These are phyloP conservation scores for Dipodascus geniculatus DNA, from an alignment of 805 yeast species.

Conservation along the genomic window DNA sequence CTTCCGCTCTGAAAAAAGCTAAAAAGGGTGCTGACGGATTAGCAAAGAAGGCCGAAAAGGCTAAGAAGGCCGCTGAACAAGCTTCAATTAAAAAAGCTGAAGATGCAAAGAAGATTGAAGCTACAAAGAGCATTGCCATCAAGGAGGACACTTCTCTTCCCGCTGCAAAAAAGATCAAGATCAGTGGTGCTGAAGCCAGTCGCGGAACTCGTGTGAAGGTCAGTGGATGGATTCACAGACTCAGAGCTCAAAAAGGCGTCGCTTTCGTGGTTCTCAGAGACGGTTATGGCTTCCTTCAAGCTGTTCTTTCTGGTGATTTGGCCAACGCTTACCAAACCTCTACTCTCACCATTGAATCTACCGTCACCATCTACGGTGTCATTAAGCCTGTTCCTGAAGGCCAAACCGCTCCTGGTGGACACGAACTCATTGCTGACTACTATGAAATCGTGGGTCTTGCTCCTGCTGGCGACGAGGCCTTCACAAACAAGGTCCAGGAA, in stretches of 20 bases:
- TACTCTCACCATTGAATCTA: constrained; percentile 79
- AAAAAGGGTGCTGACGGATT: constrained; percentile 90
- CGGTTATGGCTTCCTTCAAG: constrained; percentile 85
- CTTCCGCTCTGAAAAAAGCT: constrained; percentile 91
- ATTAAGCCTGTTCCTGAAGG: constrained; percentile 86
- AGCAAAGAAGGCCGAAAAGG: constrained; percentile 68
- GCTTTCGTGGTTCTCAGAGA: constrained; percentile 89
- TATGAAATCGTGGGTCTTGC: constrained; percentile 86
- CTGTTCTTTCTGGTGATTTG: constrained; percentile 79
- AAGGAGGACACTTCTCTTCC: constrained; percentile 67
- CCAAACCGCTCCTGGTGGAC: constrained; percentile 94
- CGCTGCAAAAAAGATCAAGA: constrained; percentile 53
- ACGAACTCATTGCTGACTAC: constrained; percentile 84
- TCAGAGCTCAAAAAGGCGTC: constrained; percentile 84
- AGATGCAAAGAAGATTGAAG: constrained; percentile 65
- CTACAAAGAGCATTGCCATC: constrained; percentile 66
- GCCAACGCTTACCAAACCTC: constrained; percentile 82
- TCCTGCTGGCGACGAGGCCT: constrained; percentile 91
- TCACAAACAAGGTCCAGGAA: constrained; percentile 90
- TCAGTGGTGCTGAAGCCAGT: constrained; percentile 39
- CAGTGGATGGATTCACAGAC: constrained; percentile 94
- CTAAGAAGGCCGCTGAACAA: constrained; percentile 39
- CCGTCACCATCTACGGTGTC: constrained; percentile 70
- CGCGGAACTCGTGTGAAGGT: constrained; percentile 65
- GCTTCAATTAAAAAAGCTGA: constrained; percentile 48